Percentiles rank a stretch among this genome's conserved stretches.
Evolutionary conservation across 805 yeast species (phyloP).

Genomic region (Saccharomycopsis sp.): DNA sequence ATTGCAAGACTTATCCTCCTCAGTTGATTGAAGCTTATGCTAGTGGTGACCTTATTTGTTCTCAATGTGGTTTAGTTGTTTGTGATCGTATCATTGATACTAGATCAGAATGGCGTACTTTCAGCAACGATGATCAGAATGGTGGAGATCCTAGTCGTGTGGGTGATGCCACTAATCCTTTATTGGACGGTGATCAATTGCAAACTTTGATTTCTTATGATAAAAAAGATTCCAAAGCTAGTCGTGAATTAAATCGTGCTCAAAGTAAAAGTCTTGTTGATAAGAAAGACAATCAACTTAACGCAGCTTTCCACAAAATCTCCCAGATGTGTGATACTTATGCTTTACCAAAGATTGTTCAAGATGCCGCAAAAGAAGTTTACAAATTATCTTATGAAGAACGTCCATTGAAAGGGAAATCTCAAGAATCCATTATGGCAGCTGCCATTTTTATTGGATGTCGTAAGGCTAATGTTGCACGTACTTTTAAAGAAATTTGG

Average conservation of each 20-base stretch:
- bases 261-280: slow-evolving; percentile 82
- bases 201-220: slow-evolving; percentile 87
- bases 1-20: slow-evolving; percentile 92
- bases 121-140: slow-evolving; percentile 94
- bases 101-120: slow-evolving; percentile 97
- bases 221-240: slow-evolving; percentile 73
- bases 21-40: slow-evolving; percentile 89
- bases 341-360: slow-evolving; percentile 87
- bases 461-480: slow-evolving; percentile 84
- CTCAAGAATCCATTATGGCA: slow-evolving; percentile 91
- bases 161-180: slow-evolving; percentile 92
- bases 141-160: slow-evolving; percentile 99
- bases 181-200: slow-evolving; percentile 82
- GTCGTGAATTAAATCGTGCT: slow-evolving; percentile 85
- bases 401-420: slow-evolving; percentile 74
- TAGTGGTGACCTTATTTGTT: slow-evolving; percentile 98
- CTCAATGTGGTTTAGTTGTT: slow-evolving; percentile 87
- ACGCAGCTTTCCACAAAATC: slow-evolving; percentile 81
- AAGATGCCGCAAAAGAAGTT: slow-evolving; percentile 96
- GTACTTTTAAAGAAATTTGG: slow-evolving; percentile 94
- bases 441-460: slow-evolving; percentile 94
- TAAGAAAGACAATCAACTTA: slow-evolving; percentile 76
- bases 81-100: slow-evolving; percentile 91
- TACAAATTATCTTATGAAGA: slow-evolving; percentile 87
- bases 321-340: slow-evolving; percentile 97